Evolutionary conservation across 2,329 filamentous ascomycete species (phyloP), one percentile per base, ranked within the genome.

Genomic region (Colletotrichum orchidophilum): DNA sequence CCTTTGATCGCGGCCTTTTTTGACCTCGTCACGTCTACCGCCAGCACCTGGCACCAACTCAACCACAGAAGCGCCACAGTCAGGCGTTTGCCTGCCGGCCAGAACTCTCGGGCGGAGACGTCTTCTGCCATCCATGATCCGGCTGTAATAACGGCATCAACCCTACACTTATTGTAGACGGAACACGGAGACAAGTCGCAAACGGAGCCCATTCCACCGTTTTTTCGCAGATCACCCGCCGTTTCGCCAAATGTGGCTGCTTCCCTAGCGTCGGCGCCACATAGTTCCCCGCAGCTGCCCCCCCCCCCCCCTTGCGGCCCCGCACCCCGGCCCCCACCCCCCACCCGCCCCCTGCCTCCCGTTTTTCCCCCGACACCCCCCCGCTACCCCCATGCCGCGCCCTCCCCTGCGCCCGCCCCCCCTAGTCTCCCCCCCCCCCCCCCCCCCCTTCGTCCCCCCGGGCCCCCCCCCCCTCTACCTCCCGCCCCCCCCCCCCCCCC

Each of bases 211-310:
- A 58, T 21, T 31, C 33, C 26, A 68, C 64, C 68, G 68, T 71
- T 71, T 68, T 50, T 11, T 11, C 39, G 24, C 26, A 62, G 58
- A 68, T 71, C 68, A 63, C 13, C 64, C 39, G 27, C 68, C 64
- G 68, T 71, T 68, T 68, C 52, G 39, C 33, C 57, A 21, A 46
- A 68, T 59, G 64, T 63, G 63, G 68, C 58, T 67, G n/a, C 49
- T 13, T 46, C 21, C 33, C 42, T 63, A 49, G 68, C 68, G 68
- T 58, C 52, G 26, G 68, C 57, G 68, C 68, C 64, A 63, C 61
- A 66, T 59, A n/a, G 31, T 33, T 68, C 50, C 64, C 64, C 58
- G 49, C 64, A n/a, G 9, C 11, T 26, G n/a, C 49, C 46, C 68
- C 68, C 58, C 68, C 46, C 63, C 39, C 62, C 55, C 63, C 35